These are phyloP conservation scores for Rhizopus arrhizus DNA, from an alignment of 371 early-diverging fungal genomes.

Conservation along the genomic window DNA sequence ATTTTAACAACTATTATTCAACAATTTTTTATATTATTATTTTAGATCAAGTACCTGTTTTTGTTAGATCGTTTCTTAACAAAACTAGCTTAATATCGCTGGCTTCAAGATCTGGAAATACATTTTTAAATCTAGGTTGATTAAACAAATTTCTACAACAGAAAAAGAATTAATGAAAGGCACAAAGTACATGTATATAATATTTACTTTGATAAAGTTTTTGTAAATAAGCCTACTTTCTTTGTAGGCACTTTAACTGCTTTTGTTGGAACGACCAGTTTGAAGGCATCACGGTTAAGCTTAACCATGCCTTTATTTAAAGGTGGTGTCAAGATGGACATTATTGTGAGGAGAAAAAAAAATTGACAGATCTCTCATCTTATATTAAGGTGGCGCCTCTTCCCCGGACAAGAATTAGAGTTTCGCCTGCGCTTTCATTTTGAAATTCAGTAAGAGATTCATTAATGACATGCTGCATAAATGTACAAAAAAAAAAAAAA, in stretches of 20 bases:
- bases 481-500: too few relatives aligned
- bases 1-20: not conserved
- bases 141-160: conserved; percentile 64
- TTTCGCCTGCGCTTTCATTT: too few relatives aligned
- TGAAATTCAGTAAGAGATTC: too few relatives aligned
- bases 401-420: too few relatives aligned
- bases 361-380: too few relatives aligned
- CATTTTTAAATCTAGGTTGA: conserved; percentile 73
- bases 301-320: conserved; percentile 57
- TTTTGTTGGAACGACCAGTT: conserved; percentile 49
- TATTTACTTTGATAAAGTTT: conserved; percentile 50
- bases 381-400: too few relatives aligned
- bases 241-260: conserved; percentile 72
- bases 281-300: conserved; percentile 68
- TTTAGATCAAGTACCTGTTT: conserved; percentile 8
- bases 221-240: conserved; percentile 57
- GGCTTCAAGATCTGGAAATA: conserved; percentile 59
- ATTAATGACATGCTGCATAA: too few relatives aligned
- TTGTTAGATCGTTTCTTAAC: conserved; percentile 40
- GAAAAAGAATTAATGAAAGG: not conserved
- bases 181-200: not conserved
- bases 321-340: conserved; percentile 31
- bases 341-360: not conserved
- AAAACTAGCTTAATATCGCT: conserved; percentile 66
- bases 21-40: not conserved